A percentile compares a stretch with the other conserved stretches of the same genome.
Evolutionary conservation across 495 filamentous ascomycete genomes (phyloP).

Genomic region (Penicillium nucicola): DNA sequence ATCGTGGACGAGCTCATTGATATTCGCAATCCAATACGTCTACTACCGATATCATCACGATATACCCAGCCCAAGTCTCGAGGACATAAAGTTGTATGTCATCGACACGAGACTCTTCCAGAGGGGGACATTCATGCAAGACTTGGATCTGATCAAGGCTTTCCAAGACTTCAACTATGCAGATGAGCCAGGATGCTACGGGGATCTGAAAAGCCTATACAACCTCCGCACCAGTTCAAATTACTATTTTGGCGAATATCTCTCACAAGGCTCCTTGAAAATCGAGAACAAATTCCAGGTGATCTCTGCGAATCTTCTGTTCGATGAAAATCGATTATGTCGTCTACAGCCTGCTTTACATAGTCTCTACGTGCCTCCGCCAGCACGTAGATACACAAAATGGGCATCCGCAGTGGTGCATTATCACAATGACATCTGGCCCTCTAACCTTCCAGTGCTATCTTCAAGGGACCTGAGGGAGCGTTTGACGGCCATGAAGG

Average conservation of each 20-base stretch:
- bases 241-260: slow-evolving; percentile 35
- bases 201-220: slow-evolving; percentile 7
- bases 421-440: no score
- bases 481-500: no score
- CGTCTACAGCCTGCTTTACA: no score
- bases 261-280: slow-evolving; percentile 29
- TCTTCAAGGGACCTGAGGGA: no score
- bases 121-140: slow-evolving; percentile 25
- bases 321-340: no score
- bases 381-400: no score
- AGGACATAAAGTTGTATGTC: slow-evolving; percentile 26
- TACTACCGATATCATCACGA: slow-evolving; percentile 18
- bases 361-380: no score
- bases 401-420: no score
- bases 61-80: slow-evolving; percentile 6
- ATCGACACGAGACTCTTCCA: slow-evolving; percentile 28
- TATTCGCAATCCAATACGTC: slow-evolving; percentile 34
- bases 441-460: no score
- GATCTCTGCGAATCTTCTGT: background rate
- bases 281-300: slow-evolving; percentile 18
- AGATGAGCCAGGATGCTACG: background rate
- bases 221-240: background rate
- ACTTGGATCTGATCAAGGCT: slow-evolving; percentile 24
- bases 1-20: slow-evolving; percentile 38
- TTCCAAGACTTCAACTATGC: slow-evolving; percentile 13